Evolutionary conservation across 2,329 filamentous ascomycete species (phyloP).

Genomic region (Mycosphaerelloides madeirae): DNA sequence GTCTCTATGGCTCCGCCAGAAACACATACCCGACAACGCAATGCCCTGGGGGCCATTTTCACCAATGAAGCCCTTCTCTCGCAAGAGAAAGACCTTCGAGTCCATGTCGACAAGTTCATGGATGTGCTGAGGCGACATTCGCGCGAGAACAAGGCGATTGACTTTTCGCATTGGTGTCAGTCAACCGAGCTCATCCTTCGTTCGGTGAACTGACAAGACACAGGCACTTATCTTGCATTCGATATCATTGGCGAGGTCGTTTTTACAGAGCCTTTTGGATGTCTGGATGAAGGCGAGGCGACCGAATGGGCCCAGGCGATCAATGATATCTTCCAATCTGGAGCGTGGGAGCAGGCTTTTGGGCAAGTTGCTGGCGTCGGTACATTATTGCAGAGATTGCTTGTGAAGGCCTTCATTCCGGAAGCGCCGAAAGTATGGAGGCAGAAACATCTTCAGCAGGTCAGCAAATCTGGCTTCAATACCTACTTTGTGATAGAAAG

Average conservation of each 20-base stretch:
- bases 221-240: slow-evolving; percentile 1
- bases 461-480: no score
- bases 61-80: slow-evolving; percentile 1
- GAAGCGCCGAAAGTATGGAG: no score
- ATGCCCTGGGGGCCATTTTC: slow-evolving; percentile 1
- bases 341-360: slow-evolving; percentile 11
- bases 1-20: slow-evolving; percentile 3
- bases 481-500: slow-evolving; percentile 2
- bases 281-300: neutral
- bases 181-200: neutral
- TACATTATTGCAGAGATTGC: slow-evolving; percentile 1
- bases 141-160: neutral
- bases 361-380: slow-evolving; percentile 6
- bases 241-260: slow-evolving; percentile 5
- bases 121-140: neutral
- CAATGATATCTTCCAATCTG: slow-evolving; percentile 9
- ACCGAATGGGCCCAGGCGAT: slow-evolving; percentile 9
- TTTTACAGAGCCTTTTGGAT: slow-evolving; percentile 1
- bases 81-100: neutral
- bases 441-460: no score
- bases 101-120: slow-evolving; percentile 1
- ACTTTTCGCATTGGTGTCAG: slow-evolving; percentile 2
- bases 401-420: slow-evolving; percentile 4
- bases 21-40: slow-evolving; percentile 1
- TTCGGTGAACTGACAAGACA: neutral